Conservation (phyloP, 2,329 filamentous ascomycete genomes). For the Juglanconis sp. region DNA sequence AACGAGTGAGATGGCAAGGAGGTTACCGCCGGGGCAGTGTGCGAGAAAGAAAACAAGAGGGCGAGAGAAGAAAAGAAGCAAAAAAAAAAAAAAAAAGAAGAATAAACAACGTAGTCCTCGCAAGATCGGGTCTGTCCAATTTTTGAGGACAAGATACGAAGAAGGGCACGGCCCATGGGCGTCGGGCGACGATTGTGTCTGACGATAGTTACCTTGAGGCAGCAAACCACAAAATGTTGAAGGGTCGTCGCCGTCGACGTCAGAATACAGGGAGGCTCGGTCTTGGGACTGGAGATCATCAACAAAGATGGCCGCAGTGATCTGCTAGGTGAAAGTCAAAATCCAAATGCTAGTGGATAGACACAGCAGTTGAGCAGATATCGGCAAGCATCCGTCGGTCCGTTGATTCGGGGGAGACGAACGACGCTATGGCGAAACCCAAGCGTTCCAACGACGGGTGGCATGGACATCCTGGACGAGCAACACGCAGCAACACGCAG, state of each 20-base stretch:
- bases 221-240: not conserved
- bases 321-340: not conserved
- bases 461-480: too few species aligned
- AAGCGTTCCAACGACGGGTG: too few species aligned
- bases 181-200: not conserved
- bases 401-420: not conserved
- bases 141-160: too few species aligned
- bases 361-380: too few species aligned
- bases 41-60: too few species aligned
- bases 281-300: not conserved
- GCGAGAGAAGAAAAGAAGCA: not conserved
- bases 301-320: not conserved
- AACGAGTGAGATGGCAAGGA: too few species aligned
- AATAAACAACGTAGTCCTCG: too few species aligned
- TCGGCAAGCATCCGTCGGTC: too few species aligned
- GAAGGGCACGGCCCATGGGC: too few species aligned
- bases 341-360: not conserved
- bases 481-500: too few species aligned
- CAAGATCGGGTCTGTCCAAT: too few species aligned
- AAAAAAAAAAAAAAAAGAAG: not conserved
- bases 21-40: too few species aligned
- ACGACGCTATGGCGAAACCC: not conserved
- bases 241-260: not conserved
- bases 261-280: not conserved
- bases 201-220: not conserved